Evolutionary conservation across 345 rosid genomes (phyloP).

Genomic region (Salix brachista): DNA sequence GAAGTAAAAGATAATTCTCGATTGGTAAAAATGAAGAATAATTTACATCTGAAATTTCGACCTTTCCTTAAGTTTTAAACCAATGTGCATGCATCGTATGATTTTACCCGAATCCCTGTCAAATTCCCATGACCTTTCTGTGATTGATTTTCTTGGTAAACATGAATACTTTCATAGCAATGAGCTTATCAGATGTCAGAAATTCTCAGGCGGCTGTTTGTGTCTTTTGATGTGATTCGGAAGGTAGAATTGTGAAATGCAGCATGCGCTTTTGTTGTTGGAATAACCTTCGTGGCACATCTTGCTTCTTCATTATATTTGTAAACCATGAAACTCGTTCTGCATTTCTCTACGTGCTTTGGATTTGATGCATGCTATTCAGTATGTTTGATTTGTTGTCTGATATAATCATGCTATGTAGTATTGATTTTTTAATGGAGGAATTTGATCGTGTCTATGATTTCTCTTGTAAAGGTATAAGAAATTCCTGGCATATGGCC

Average conservation of each 20-base stretch:
- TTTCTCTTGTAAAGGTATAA: slow-evolving; percentile 38
- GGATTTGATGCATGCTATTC: neutral
- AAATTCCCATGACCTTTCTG: neutral
- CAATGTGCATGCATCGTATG: neutral
- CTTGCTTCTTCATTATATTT: neutral
- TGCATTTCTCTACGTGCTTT: neutral
- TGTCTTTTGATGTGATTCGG: neutral
- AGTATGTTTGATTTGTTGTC: neutral
- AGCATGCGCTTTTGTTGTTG: neutral
- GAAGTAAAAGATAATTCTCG: neutral
- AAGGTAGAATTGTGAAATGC: neutral
- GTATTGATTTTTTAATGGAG: neutral
- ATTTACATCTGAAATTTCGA: neutral
- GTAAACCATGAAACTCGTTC: neutral
- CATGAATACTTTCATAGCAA: neutral
- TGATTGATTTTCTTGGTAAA: neutral
- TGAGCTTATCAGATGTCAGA: neutral
- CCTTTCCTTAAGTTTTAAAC: neutral
- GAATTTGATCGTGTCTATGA: neutral
- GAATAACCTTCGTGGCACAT: neutral
- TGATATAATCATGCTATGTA: neutral
- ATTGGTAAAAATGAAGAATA: neutral
- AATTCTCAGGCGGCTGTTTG: neutral
- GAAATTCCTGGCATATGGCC: slow-evolving; percentile 44
- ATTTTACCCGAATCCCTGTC: neutral